Evolutionary conservation across 805 yeast genomes (phyloP), one percentile per base, ranked within the genome.

Genomic region (Ogataea parapolymorpha): DNA sequence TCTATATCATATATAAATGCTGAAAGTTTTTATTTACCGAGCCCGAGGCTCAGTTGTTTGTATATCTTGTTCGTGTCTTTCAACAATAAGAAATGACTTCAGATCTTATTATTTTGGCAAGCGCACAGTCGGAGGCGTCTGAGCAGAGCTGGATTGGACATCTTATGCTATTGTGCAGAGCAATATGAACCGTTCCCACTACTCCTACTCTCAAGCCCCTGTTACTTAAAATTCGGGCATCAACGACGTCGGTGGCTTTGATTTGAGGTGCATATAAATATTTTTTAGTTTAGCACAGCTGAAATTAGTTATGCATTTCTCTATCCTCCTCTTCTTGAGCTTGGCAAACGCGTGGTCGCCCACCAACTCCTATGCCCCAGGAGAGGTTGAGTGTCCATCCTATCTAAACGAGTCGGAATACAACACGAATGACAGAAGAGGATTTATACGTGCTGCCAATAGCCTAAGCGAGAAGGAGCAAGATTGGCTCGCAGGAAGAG

Each of bases 361-460:
- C 2, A 70, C 77, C 0, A 70, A 74, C 42, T 66, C 75, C 1
- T 82, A 82, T 48, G 82, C 82, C 1, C 89, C 89, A 1, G 82
- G 77, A 0, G 59, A 62, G 11, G 74, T 80, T 5, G 62, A 67
- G 3, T 81, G 87, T 60, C 85, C 84, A 0, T 32, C 59, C 2
- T 60, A 58, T 38, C 18, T 61, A 15, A 23, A 45, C 12, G 58
- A 55, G 5, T 32, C 41, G 3, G 42, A 39, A 7, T 45, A 41
- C 34, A 35, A 50, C 32, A 45, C 54, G 1, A 41, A 39, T 15
- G 35, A 45, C 8, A 32, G 26, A 11, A 18, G 41, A 3, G 66
- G 67, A 11, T 46, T 63, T 26, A 28, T 56, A 26, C 71, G 89
- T 57, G 64, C 63, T 6, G 86, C 85, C 2, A 54, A 53, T 31